Conservation (phyloP, 2,329 filamentous ascomycete species). For the Cladosporium halotolerans region DNA sequence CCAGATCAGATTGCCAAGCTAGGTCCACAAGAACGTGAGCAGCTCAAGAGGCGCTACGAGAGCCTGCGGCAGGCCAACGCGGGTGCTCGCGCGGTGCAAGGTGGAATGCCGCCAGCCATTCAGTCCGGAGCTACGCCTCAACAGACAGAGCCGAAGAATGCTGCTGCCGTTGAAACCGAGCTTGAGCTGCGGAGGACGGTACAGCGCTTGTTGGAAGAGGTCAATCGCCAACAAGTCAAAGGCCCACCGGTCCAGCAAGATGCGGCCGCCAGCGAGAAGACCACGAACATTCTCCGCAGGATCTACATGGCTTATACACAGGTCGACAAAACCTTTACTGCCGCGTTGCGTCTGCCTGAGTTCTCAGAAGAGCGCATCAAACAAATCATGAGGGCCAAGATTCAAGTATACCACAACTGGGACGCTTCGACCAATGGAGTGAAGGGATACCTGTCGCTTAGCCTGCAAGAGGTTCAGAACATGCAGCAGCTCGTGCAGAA, state of each 20-base stretch:
- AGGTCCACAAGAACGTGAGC: conserved; percentile 14
- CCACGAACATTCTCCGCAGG: conserved; percentile 20
- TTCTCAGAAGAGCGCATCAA: conserved; percentile 21
- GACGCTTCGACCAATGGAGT: conserved; percentile 20
- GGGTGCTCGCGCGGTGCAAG: conserved; percentile 2
- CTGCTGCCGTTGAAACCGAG: conserved; percentile 23
- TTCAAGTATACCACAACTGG: conserved; percentile 24
- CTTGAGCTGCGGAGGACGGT: not conserved
- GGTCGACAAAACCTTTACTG: conserved; percentile 19
- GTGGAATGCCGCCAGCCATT: not conserved
- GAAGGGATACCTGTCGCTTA: conserved; percentile 25
- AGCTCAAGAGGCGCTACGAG: conserved; percentile 12
- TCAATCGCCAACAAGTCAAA: conserved; percentile 19
- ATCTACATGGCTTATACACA: conserved; percentile 22
- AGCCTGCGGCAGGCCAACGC: conserved; percentile 6
- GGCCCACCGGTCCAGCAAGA: conserved; percentile 23
- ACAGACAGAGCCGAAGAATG: conserved; percentile 38
- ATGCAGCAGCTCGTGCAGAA: conserved; percentile 18
- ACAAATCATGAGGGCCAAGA: conserved; percentile 22
- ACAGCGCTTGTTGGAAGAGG: conserved; percentile 18
- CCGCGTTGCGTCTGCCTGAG: conserved; percentile 15
- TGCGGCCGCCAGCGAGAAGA: conserved; percentile 15
- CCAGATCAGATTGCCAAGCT: conserved; percentile 22
- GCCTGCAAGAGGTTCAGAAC: conserved; percentile 17
- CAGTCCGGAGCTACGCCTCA: conserved; percentile 17